These are phyloP conservation scores for Hymenoscyphus albidus DNA, from an alignment of 2,329 filamentous ascomycete genomes.

Conservation along the genomic window DNA sequence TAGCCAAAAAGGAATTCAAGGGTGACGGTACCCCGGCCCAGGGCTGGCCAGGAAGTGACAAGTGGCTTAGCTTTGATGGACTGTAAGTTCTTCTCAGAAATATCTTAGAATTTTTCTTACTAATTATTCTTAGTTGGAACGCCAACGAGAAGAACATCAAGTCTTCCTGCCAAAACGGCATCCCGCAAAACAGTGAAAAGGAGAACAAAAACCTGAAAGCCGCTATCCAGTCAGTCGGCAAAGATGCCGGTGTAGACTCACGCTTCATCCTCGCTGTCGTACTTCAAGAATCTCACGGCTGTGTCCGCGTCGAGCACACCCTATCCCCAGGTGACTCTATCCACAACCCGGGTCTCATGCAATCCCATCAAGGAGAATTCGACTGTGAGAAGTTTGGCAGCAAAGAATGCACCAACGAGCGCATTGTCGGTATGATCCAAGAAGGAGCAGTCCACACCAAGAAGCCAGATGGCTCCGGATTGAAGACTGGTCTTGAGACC, in stretches of 20 bases:
- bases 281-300: constrained; percentile 34
- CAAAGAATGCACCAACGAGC: constrained; percentile 7
- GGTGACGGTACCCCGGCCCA: constrained; percentile 9
- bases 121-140: neutral
- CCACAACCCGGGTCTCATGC: constrained; percentile 27
- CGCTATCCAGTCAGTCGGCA: constrained; percentile 10
- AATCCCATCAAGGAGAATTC: constrained; percentile 14
- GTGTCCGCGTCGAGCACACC: constrained; percentile 22
- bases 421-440: constrained; percentile 34
- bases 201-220: constrained; percentile 10
- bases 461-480: constrained; percentile 34
- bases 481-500: constrained; percentile 34
- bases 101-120: neutral
- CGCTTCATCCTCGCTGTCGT: constrained; percentile 35
- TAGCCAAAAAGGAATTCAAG: neutral
- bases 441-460: constrained; percentile 37
- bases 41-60: constrained; percentile 10
- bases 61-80: constrained; percentile 11
- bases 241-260: constrained; percentile 27
- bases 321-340: constrained; percentile 4
- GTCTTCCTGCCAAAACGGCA: neutral
- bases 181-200: constrained; percentile 1
- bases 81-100: constrained; percentile 5
- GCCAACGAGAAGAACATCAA: constrained; percentile 1
- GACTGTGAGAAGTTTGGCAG: constrained; percentile 2